These are phyloP conservation scores for Metrosideros polymorpha DNA, from an alignment of 441 rosid species.

Conservation along the genomic window DNA sequence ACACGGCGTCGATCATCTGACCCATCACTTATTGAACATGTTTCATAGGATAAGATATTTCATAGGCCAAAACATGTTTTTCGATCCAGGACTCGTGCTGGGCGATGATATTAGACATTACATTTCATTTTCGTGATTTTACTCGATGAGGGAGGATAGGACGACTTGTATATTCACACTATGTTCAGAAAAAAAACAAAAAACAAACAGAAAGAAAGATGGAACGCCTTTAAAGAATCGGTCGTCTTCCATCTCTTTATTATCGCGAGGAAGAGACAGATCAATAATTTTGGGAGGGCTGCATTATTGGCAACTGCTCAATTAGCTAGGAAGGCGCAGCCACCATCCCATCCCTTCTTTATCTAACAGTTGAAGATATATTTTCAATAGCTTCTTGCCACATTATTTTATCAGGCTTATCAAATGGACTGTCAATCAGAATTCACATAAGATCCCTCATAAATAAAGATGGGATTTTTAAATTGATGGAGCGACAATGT, in stretches of 20 bases:
- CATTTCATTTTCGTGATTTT: background rate
- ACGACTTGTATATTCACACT: too few species aligned
- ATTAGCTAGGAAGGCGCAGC: background rate
- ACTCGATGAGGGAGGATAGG: background rate
- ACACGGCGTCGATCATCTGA: background rate
- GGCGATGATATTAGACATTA: background rate
- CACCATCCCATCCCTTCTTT: background rate
- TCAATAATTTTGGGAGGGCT: background rate
- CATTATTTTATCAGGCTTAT: background rate
- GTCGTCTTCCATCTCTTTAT: background rate
- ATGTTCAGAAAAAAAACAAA: background rate
- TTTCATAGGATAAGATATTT: too few species aligned
- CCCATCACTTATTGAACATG: too few species aligned
- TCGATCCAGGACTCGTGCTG: background rate
- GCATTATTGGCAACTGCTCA: background rate
- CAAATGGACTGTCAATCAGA: background rate
- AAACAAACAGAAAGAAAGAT: too few species aligned
- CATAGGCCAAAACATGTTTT: background rate
- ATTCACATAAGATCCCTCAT: background rate
- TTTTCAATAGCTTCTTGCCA: background rate
- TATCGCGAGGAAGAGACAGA: background rate
- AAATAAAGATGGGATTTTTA: background rate
- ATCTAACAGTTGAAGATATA: background rate
- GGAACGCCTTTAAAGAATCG: background rate
- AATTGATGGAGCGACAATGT: conserved; percentile 1